Evolutionary conservation across 805 yeast species (phyloP).

Genomic region (Kregervanrija fluxuum): DNA sequence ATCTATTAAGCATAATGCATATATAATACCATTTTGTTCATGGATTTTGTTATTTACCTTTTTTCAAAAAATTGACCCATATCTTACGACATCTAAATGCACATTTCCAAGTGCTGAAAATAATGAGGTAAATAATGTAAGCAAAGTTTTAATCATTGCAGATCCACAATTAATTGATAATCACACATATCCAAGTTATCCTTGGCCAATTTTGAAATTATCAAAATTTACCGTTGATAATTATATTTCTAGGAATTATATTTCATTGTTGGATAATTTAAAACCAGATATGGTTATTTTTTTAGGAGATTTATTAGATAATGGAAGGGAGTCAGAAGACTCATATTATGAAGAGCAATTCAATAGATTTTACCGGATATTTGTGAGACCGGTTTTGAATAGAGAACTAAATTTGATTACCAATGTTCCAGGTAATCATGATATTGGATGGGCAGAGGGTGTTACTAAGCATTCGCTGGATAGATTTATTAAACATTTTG

Average conservation of each 20-base stretch:
- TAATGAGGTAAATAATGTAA: neutral
- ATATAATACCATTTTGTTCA: constrained; percentile 1
- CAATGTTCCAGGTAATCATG: constrained; percentile 82
- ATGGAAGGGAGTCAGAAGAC: constrained; percentile 54
- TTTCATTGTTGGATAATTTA: constrained; percentile 45
- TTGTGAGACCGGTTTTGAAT: constrained; percentile 34
- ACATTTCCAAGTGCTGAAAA: constrained; percentile 7
- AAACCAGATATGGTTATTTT: constrained; percentile 74
- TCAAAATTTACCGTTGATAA: constrained; percentile 63
- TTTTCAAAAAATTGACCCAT: constrained; percentile 13
- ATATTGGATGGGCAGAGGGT: constrained; percentile 83
- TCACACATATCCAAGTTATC: constrained; percentile 76
- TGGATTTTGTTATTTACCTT: constrained; percentile 10
- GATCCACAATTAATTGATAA: constrained; percentile 92
- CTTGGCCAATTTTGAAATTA: constrained; percentile 41
- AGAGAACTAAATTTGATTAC: constrained; percentile 32
- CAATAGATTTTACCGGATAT: constrained; percentile 57
- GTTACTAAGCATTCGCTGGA: constrained; percentile 47
- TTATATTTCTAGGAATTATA: constrained; percentile 74
- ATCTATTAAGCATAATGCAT: too few relatives aligned
- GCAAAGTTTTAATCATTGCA: constrained; percentile 47
- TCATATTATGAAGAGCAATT: constrained; percentile 59
- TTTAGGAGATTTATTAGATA: constrained; percentile 89
- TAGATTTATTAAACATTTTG: constrained; percentile 68
- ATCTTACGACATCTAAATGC: constrained; percentile 6